phyloP scores from a whole-genome alignment of 805 yeast species.

The Pichia kluyveri region DNA sequence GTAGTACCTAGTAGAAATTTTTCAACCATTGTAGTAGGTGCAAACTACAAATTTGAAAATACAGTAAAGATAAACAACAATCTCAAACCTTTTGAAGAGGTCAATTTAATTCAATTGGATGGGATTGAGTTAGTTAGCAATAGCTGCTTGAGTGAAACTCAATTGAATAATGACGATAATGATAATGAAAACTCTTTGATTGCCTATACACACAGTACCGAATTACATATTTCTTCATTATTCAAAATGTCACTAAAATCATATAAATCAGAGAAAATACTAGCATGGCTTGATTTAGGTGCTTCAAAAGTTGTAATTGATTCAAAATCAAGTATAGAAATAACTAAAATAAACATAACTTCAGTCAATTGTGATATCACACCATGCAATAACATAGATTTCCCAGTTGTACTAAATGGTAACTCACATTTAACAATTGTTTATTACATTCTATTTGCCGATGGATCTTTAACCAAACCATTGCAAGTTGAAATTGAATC shows the following conservation, averaged over 20 bases:
- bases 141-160: neutral
- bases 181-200: too few relatives aligned
- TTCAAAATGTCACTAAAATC: conserved; percentile 23
- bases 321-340: conserved; percentile 3
- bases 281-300: conserved; percentile 20
- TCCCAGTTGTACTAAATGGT: conserved; percentile 24
- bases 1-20: conserved; percentile 16
- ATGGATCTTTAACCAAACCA: conserved; percentile 20
- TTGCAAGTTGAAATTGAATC: conserved; percentile 17
- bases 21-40: conserved; percentile 11
- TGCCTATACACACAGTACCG: neutral
- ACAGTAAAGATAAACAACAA: conserved; percentile 3
- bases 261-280: conserved; percentile 18
- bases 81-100: conserved; percentile 9
- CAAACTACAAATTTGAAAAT: conserved; percentile 9
- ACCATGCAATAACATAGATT: conserved; percentile 14
- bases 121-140: conserved; percentile 6
- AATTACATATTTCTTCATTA: conserved; percentile 14
- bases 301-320: conserved; percentile 14
- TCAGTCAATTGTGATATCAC: conserved; percentile 19
- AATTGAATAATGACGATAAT: neutral
- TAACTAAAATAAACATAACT: conserved; percentile 13
- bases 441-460: conserved; percentile 21
- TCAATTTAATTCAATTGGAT: conserved; percentile 10
- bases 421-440: conserved; percentile 17